Evolutionary conservation across 1,284 basidiomycete species (phyloP), one percentile per base, ranked within the genome.

Genomic region (Melampsora americana): DNA sequence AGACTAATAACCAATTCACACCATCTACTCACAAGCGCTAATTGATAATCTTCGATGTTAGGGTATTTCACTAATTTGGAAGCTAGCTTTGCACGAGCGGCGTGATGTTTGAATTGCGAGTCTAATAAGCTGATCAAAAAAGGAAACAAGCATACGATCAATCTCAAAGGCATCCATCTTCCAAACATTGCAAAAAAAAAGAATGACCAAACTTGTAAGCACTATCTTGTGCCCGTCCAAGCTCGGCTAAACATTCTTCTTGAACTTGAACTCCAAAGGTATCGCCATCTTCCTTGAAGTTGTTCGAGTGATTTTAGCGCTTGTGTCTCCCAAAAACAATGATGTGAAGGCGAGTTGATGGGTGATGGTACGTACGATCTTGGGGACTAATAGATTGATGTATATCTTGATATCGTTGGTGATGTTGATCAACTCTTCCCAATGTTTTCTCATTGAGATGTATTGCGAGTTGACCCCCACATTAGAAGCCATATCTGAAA

Each of bases 61-160:
- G 65, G 66, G 30, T 75, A 68, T 59, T 75, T 75, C 35, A 67
- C 67, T 53, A 75, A 28, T 61, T 75, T 75, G n/a, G 72, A 75
- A 11, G 66, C 72, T 35, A 75, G 39, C 48, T 75, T 75, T 18
- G 72, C 72, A 32, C 72, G 72, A 20, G 72, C 66, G 50, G 61
- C 46, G 65, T 67, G 53, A 60, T 75, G 66, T 26, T 67, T 75
- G 14, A 75, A 60, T n/a, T 75, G 72, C 20, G 64, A 46, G 44
- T 75, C 72, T 20, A 75, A 65, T 44, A 75, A 64, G 42, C 72
- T 75, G 14, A 35, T 35, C 9, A 5, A 23, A 39, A 66, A 32
- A 62, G n/a, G n/a, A n/a, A 23, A 6, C 4, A 5, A 26, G 16
- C 18, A 62, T 18, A 18, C 5, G 6, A 28, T 26, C 16, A 3